Evolutionary conservation across 228 moss, liverwort and hornwort species (phyloP), one percentile per base, ranked within the genome.

Genomic region (Sphagnum fallax): DNA sequence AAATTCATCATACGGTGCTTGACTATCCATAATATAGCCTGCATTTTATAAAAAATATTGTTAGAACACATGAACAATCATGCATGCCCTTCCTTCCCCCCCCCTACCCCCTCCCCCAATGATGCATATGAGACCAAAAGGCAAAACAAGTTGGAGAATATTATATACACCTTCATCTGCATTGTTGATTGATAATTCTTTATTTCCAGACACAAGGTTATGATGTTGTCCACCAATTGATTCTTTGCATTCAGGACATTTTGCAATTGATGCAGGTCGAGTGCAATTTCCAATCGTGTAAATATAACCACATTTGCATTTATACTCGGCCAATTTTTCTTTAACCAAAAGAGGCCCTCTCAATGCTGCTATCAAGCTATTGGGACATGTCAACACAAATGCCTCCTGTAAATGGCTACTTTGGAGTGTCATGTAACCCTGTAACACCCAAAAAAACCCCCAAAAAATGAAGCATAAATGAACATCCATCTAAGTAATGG

Each of bases 201-300:
- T 51, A 70, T 79, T 87, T 7, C 81, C 79, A 48, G 69, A 4
- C 50, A 70, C 65, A 63, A 78, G 78, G 15, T 12, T 13, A 66
- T 87, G 74, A 0, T 15, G 14, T 15, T 58, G 2, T 60, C 83
- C 83, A 73, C 87, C 87, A 66, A 87, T 87, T 50, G 49, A 16
- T 60, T 73, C 72, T 4, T 68, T 16, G 70, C 87, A 87, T 6
- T 74, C 66, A 48, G 87, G 76, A 74, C 87, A 87, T 8, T 12
- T 74, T 64, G 49, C 65, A 65, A 73, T 57, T 61, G 78, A 69
- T 70, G 66, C 9, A 60, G 87, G 87, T 67, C 18, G 32, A 52
- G 49, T 57, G 72, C 87, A 87, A 64, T 87, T 83, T 4, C 87
- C 87, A 59, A 87, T 83, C 57, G 81, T 80, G 65, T 87, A 87